phyloP scores from a whole-genome alignment of 768 basidiomycete species.

The Paxillus ammoniavirescens region DNA sequence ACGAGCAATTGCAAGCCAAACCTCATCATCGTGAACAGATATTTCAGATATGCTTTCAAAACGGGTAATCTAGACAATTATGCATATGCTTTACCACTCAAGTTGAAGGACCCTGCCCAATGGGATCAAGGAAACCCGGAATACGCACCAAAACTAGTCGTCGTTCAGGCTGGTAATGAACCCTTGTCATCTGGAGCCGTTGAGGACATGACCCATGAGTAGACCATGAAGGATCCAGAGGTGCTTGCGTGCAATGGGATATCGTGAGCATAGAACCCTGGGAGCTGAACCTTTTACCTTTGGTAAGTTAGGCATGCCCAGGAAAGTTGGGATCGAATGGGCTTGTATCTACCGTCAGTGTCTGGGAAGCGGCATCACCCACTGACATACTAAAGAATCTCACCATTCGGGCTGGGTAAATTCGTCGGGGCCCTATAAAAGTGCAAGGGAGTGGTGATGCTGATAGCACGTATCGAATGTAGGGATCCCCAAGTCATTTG shows the following conservation, averaged over 20 bases:
- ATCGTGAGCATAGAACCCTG: constrained; percentile 20
- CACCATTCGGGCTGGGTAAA: constrained; percentile 9
- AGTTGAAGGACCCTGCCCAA: too few relatives aligned
- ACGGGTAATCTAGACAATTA: too few relatives aligned
- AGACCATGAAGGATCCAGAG: constrained; percentile 38
- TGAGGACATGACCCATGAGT: constrained; percentile 44
- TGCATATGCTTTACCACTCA: too few relatives aligned
- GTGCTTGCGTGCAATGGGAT: constrained; percentile 43
- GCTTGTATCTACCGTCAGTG: constrained; percentile 16
- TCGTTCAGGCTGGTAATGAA: constrained; percentile 41
- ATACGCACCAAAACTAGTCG: constrained; percentile 46
- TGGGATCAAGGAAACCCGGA: background rate
- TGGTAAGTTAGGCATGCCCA: constrained; percentile 29
- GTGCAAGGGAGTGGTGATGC: background rate
- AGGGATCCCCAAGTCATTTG: too few relatives aligned
- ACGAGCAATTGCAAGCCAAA: constrained; percentile 43
- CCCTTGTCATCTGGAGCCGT: constrained; percentile 36
- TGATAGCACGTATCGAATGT: constrained; percentile 3
- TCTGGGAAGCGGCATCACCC: background rate
- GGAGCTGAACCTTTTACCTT: constrained; percentile 36
- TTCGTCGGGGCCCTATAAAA: background rate
- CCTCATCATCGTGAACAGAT: constrained; percentile 31
- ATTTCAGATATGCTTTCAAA: too few relatives aligned
- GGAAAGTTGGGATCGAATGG: constrained; percentile 30
- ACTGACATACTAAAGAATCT: constrained; percentile 1